These are phyloP conservation scores for Erodium maritimum DNA, from an alignment of 345 rosid species.

Conservation along the genomic window DNA sequence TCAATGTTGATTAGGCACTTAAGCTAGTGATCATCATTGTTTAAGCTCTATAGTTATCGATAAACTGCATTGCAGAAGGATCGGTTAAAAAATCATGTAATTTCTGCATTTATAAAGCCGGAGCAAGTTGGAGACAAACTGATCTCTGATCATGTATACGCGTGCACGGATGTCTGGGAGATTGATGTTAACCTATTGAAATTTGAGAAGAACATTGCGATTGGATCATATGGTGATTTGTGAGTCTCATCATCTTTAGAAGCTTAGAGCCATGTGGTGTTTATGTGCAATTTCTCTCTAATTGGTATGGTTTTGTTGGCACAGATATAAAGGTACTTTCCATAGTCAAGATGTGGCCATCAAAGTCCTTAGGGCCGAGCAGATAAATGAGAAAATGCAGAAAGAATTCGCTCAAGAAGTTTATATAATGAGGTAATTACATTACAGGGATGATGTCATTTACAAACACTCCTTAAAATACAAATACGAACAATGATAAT, in stretches of 20 bases:
- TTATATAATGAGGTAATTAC: constrained; percentile 36
- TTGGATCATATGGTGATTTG: constrained; percentile 39
- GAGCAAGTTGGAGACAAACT: constrained; percentile 19
- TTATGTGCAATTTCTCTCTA: not conserved
- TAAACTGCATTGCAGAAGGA: constrained; percentile 33
- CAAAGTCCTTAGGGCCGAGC: constrained; percentile 33
- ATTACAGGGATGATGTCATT: too few relatives aligned
- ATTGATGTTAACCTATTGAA: constrained; percentile 34
- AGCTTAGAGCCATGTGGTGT: not conserved
- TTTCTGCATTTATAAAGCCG: constrained; percentile 17
- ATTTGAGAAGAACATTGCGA: constrained; percentile 31
- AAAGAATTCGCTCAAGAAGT: constrained; percentile 46
- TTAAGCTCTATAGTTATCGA: not conserved
- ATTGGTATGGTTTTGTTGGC: constrained; percentile 6
- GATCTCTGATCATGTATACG: constrained; percentile 13
- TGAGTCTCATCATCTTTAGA: constrained; percentile 16
- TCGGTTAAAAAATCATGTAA: constrained; percentile 12
- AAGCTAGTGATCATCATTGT: too few relatives aligned
- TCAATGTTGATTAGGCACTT: not conserved
- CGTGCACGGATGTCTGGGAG: constrained; percentile 52
- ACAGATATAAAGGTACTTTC: constrained; percentile 42
- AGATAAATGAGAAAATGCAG: constrained; percentile 23
- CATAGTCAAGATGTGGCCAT: constrained; percentile 45
- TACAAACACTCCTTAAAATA: too few relatives aligned
- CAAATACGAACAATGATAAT: too few relatives aligned